Evolutionary conservation across 495 filamentous ascomycete species (phyloP).

Genomic region (Lophium mytilinum): DNA sequence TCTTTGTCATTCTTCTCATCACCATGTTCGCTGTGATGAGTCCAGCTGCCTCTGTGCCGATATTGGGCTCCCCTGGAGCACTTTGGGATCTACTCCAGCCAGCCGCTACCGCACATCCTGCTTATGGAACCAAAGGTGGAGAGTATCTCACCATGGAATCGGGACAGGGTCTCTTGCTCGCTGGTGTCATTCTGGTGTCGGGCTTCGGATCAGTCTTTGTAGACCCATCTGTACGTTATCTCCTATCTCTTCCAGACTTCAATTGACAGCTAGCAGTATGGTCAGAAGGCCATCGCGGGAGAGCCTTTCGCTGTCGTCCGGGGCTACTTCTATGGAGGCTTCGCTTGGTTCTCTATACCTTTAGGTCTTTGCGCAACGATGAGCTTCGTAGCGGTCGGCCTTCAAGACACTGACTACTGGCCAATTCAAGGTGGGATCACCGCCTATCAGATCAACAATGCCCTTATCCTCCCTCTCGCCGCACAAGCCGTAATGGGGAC

Average conservation of each 20-base stretch:
- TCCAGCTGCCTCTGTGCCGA: no score
- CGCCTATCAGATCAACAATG: conserved; percentile 68
- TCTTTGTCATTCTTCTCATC: conserved; percentile 82
- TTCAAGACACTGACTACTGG: conserved; percentile 67
- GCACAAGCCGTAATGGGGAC: conserved; percentile 80
- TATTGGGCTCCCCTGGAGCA: no score
- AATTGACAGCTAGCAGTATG: conserved; percentile 28
- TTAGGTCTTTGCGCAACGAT: conserved; percentile 90
- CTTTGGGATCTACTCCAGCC: no score
- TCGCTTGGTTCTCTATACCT: conserved; percentile 93
- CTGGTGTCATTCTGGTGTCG: not conserved
- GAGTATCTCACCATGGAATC: no score
- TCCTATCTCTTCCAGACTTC: no score
- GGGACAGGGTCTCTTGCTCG: not conserved
- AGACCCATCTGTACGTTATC: not conserved
- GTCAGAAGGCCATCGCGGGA: conserved; percentile 28
- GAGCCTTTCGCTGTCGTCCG: conserved; percentile 45
- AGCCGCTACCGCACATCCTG: no score
- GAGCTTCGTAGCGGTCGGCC: conserved; percentile 79
- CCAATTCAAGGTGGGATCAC: conserved; percentile 68
- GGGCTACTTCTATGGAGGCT: conserved; percentile 83
- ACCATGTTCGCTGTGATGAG: conserved; percentile 62
- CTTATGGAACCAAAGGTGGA: conserved; percentile 26
- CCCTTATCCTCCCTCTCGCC: conserved; percentile 81
- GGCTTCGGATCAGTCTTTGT: not conserved